phyloP scores from a whole-genome alignment of 73 alveolate genomes.

The Halteria grandinella region DNA sequence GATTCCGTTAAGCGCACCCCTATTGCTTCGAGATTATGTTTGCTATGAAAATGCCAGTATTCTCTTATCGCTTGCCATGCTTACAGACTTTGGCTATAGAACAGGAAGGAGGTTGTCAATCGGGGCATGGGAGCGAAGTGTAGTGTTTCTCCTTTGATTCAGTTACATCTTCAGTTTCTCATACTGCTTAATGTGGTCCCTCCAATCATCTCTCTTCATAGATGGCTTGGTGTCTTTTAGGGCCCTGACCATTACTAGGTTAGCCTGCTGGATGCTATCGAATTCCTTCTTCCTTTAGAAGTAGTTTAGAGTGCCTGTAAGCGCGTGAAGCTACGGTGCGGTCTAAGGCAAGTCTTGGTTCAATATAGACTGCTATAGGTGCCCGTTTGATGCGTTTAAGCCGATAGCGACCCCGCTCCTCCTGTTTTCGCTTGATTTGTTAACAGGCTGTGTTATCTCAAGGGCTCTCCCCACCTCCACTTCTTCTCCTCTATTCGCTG shows the following conservation, averaged over 20 bases:
- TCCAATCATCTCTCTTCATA: conserved; percentile 22
- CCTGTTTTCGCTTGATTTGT: background rate
- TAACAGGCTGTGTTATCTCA: background rate
- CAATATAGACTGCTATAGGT: too few species aligned
- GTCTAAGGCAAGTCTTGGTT: too few species aligned
- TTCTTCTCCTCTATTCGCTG: background rate
- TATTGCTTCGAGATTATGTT: too few species aligned
- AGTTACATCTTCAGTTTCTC: conserved; percentile 27
- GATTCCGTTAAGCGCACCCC: too few species aligned
- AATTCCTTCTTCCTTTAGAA: background rate
- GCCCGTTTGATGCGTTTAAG: too few species aligned
- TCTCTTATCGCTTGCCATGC: too few species aligned
- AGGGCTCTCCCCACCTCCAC: background rate
- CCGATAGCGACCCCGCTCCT: background rate
- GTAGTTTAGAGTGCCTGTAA: conserved; percentile 4
- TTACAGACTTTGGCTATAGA: too few species aligned
- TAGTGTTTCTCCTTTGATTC: too few species aligned
- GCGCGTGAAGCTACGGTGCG: too few species aligned
- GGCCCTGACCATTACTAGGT: conserved; percentile 8
- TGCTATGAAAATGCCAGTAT: too few species aligned
- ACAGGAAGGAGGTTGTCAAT: too few species aligned
- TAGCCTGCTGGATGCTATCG: background rate
- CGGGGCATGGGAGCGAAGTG: too few species aligned
- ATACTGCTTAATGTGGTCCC: conserved; percentile 13
- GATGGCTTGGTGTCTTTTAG: conserved; percentile 17